Percentiles rank a stretch among this genome's conserved stretches.
Conservation (phyloP, 2,329 filamentous ascomycete species). For the Neoscytalidium dimidiatum region DNA sequence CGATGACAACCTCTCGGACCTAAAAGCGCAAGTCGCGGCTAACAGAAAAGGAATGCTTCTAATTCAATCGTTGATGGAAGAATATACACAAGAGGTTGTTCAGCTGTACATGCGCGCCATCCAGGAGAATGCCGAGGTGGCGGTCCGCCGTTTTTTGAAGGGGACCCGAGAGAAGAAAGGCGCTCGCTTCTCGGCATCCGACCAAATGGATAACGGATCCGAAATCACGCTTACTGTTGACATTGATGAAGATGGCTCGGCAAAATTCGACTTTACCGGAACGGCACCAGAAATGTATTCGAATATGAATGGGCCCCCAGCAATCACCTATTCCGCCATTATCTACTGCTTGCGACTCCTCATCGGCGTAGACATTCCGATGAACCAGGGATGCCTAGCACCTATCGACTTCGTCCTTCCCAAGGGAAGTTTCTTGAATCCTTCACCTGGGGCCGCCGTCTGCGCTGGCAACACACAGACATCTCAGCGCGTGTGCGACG, state of each 20-base stretch:
- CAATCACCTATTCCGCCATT: conserved; percentile 58
- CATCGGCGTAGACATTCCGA: conserved; percentile 39
- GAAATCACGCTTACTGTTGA: conserved; percentile 20
- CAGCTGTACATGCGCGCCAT: conserved; percentile 47
- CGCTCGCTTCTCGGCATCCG: neutral
- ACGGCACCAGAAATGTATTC: conserved; percentile 21
- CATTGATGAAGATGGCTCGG: conserved; percentile 18
- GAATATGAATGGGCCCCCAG: conserved; percentile 25
- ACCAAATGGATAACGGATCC: conserved; percentile 24
- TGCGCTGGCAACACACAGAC: conserved; percentile 23
- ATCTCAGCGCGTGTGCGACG: conserved; percentile 26
- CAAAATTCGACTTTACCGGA: conserved; percentile 23
- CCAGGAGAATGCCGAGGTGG: conserved; percentile 35
- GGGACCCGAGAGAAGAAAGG: conserved; percentile 30
- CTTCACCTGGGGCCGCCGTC: conserved; percentile 36
- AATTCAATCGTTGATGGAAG: conserved; percentile 38
- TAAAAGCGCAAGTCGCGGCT: conserved; percentile 38
- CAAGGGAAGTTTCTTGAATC: conserved; percentile 36
- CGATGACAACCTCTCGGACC: conserved; percentile 36
- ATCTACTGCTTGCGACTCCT: conserved; percentile 44
- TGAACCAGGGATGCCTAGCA: conserved; percentile 43
- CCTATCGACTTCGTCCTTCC: conserved; percentile 40
- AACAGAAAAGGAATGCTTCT: conserved; percentile 38
- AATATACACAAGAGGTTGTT: conserved; percentile 36
- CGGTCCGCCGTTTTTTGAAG: conserved; percentile 48